phyloP scores from a whole-genome alignment of 352 stramenopile genomes.

The Phytophthora ohioensis region DNA sequence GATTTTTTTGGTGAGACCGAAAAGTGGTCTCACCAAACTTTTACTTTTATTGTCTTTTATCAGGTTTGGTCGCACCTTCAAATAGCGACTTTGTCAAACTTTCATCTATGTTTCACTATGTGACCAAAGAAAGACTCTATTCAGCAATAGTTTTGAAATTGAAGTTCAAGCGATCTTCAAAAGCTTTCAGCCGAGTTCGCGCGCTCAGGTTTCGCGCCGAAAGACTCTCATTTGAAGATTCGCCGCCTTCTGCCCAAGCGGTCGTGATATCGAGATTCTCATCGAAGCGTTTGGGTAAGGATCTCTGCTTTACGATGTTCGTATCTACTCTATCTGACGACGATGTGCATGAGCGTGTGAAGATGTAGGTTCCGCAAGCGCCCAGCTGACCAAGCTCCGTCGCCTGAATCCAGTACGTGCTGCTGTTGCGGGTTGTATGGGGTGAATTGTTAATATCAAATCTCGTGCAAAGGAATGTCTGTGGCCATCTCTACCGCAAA shows the following conservation, averaged over 20 bases:
- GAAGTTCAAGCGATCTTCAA: not conserved
- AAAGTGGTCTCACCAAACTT: not conserved
- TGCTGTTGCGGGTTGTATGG: not conserved
- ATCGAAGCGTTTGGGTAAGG: no score
- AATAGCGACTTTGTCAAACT: not conserved
- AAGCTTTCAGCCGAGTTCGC: not conserved
- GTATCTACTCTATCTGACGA: no score
- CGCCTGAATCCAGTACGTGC: not conserved
- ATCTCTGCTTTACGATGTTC: no score
- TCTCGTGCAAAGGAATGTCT: no score
- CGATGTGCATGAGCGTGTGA: no score
- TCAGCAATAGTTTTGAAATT: not conserved
- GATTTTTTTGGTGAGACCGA: constrained; percentile 1
- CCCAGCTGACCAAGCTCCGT: not conserved
- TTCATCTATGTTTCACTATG: not conserved
- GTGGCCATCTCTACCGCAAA: no score
- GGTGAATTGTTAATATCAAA: no score
- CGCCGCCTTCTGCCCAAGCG: not conserved
- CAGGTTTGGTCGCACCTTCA: not conserved
- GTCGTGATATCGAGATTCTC: not conserved
- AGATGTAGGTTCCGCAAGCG: no score
- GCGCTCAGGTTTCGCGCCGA: not conserved
- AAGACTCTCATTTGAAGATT: not conserved
- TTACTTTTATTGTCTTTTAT: not conserved
- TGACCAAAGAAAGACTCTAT: not conserved